A percentile compares a stretch with the other conserved stretches of the same genome.
Conservation (phyloP, 73 alveolate species). For the Diophrys sp. region DNA sequence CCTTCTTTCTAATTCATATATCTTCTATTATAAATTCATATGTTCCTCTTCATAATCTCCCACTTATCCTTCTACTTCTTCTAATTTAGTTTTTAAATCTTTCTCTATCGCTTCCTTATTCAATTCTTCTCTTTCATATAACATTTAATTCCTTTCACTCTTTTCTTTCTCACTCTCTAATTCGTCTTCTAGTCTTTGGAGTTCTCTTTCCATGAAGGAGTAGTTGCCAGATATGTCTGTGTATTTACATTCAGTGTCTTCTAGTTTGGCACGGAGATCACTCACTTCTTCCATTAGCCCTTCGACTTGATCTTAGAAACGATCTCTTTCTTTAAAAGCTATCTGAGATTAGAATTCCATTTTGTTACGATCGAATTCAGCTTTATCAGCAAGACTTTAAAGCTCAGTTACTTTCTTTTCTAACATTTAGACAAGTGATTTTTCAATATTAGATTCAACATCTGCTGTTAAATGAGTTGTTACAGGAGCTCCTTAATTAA, state of each 20-base stretch:
- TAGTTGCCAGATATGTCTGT: neutral
- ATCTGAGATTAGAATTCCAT: neutral
- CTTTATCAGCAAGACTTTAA: neutral
- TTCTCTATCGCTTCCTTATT: neutral
- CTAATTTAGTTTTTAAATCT: neutral
- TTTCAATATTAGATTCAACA: neutral
- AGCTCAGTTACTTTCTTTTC: conserved; percentile 1
- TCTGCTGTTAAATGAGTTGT: neutral
- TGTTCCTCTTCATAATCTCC: conserved; percentile 1
- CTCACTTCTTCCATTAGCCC: neutral
- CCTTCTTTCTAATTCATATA: neutral
- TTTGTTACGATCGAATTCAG: neutral
- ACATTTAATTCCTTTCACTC: neutral
- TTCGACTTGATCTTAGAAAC: neutral
- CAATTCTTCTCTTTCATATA: neutral
- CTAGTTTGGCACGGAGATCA: neutral
- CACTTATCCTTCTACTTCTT: neutral
- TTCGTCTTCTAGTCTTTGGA: neutral
- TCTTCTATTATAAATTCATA: neutral
- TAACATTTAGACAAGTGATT: neutral
- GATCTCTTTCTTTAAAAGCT: neutral
- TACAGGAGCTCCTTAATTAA: no score
- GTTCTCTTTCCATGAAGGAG: neutral
- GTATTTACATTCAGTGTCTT: neutral
- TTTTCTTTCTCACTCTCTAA: neutral